These are phyloP conservation scores for Serpula lacrymans DNA, from an alignment of 768 basidiomycete genomes.

Conservation along the genomic window DNA sequence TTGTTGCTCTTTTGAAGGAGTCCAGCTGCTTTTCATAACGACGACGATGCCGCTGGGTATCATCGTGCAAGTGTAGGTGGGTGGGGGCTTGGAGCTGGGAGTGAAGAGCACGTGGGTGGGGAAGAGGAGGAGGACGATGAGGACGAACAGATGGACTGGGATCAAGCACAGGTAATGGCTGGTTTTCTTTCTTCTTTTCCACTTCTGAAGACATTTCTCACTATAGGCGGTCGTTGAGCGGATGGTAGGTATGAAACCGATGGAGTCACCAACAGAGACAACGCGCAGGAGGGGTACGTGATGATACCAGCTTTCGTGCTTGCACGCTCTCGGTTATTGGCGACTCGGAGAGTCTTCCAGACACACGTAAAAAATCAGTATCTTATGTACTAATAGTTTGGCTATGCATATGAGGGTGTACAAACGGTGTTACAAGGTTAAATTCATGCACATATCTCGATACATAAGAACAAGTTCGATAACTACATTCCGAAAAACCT, in stretches of 20 bases:
- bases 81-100: conserved; percentile 68
- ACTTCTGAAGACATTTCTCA: neutral
- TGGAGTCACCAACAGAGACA: conserved; percentile 22
- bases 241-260: conserved; percentile 50
- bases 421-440: too few species aligned
- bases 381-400: too few species aligned
- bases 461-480: too few species aligned
- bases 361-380: too few species aligned
- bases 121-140: conserved; percentile 59
- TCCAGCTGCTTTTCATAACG: conserved; percentile 24
- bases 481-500: too few species aligned
- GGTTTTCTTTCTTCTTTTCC: neutral
- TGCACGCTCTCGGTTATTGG: too few species aligned
- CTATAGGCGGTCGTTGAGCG: conserved; percentile 51
- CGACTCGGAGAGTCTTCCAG: too few species aligned
- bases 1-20: conserved; percentile 51
- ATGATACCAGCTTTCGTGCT: too few species aligned
- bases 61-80: conserved; percentile 58
- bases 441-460: too few species aligned
- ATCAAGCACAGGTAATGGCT: conserved; percentile 59
- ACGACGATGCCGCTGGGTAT: too few species aligned
- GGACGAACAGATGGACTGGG: conserved; percentile 63
- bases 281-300: conserved; percentile 23
- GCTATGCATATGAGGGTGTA: too few species aligned
- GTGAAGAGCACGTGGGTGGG: conserved; percentile 46